Evolutionary conservation across 768 basidiomycete species (phyloP), one percentile per base, ranked within the genome.

Genomic region (Stropharia rugosoannulata): DNA sequence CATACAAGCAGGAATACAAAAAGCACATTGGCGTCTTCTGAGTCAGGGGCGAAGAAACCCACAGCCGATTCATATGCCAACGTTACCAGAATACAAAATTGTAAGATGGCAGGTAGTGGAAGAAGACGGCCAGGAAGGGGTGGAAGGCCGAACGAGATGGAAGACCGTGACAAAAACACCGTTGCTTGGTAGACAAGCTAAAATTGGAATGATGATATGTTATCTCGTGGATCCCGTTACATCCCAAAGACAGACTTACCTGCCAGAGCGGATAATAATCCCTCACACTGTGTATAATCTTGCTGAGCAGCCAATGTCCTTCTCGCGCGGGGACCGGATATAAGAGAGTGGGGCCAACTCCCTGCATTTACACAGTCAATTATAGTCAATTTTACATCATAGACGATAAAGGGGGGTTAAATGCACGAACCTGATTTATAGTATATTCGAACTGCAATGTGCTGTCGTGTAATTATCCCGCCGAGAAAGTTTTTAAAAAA

Each of bases 201-300:
- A n/a, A 22, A 27, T 29, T 4, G 18, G 40, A 35, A 11, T 45
- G 25, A 36, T 18, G 15, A 22, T 9, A 16, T 18, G 6, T 37
- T 19, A 51, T 15, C 13, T 43, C 39, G 12, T 10, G 19, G 22
- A 27, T 5, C 40, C 15, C 22, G 22, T 22, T 22, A 22, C 22
- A 1, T 22, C 22, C 22, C 1, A 22, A 22, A n/a, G 18, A 11
- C 6, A 15, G 41, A 54, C 60, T 27, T 58, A 88, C 90, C 86
- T 93, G 92, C 91, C 94, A 97, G 39, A 96, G 80, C 1, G 95
- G 95, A 71, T 98, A 98, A 68, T 95, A 98, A 66, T 98, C 96
- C 37, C 93, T 80, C 16, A 94, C 78, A 1, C 84, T 86, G 63
- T 90, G 85, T 54, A 98, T 91, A 56, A 98, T 80, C 65, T 80